Conservation (phyloP, 352 stramenopile species). For the Phytophthora pistaciae region DNA sequence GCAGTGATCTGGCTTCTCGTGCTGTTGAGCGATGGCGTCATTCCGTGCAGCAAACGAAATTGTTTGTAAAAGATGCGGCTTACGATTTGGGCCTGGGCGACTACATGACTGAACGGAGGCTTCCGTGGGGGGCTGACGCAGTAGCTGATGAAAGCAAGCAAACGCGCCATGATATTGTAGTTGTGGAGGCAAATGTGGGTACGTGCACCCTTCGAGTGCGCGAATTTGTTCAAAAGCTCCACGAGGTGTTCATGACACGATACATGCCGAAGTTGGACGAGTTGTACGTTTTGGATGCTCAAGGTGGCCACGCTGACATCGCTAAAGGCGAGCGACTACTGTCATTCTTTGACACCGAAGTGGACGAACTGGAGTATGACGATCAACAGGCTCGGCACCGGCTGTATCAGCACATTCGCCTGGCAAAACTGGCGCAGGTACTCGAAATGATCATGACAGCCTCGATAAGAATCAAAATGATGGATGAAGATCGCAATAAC, state of each 20-base stretch:
- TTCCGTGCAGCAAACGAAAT: conserved; percentile 56
- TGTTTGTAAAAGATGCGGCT: conserved; percentile 59
- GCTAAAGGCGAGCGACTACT: conserved; percentile 51
- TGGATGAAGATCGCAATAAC: conserved; percentile 59
- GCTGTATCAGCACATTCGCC: conserved; percentile 61
- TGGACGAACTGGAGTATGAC: conserved; percentile 70
- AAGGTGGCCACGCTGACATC: conserved; percentile 48
- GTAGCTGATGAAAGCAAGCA: conserved; percentile 20
- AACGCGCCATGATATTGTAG: conserved; percentile 31
- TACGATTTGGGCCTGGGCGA: conserved; percentile 52
- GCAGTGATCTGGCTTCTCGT: conserved; percentile 6
- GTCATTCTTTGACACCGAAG: conserved; percentile 70
- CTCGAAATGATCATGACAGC: conserved; percentile 73
- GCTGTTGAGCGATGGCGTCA: conserved; percentile 49
- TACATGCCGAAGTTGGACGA: conserved; percentile 65
- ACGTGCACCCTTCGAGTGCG: conserved; percentile 63
- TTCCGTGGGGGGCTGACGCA: conserved; percentile 59
- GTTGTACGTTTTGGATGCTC: conserved; percentile 60
- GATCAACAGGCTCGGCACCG: conserved; percentile 58
- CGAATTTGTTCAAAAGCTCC: conserved; percentile 66
- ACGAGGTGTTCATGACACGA: conserved; percentile 54
- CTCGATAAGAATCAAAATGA: conserved; percentile 62
- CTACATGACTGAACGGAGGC: conserved; percentile 26
- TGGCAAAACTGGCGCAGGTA: conserved; percentile 65
- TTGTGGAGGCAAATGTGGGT: conserved; percentile 55